These are phyloP conservation scores for Phytophthora europaea DNA, from an alignment of 352 stramenopile species.

Conservation along the genomic window DNA sequence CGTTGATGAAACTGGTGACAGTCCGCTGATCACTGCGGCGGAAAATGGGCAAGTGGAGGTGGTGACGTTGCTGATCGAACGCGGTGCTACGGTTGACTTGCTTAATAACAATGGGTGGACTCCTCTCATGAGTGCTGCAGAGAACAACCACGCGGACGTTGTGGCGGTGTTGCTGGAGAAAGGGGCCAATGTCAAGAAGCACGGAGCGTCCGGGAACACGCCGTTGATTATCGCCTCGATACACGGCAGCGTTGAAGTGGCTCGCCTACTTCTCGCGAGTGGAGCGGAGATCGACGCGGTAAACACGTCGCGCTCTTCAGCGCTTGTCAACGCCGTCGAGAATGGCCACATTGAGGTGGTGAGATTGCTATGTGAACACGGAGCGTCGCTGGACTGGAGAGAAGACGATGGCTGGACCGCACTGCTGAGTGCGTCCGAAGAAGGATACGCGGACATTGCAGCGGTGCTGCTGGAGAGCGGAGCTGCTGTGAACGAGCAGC, in stretches of 20 bases:
- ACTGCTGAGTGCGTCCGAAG: not conserved
- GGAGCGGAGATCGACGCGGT: not conserved
- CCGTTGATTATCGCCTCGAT: slow-evolving; percentile 3
- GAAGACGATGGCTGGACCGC: not conserved
- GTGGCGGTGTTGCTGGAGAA: slow-evolving; percentile 1
- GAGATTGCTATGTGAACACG: not conserved
- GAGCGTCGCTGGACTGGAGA: not conserved
- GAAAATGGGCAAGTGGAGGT: slow-evolving; percentile 2
- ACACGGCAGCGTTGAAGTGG: not conserved
- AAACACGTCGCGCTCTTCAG: not conserved
- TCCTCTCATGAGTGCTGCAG: not conserved
- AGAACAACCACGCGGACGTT: slow-evolving; percentile 7
- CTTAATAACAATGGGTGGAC: slow-evolving; percentile 3
- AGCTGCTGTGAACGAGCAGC: not conserved
- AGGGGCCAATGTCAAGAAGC: slow-evolving; percentile 16
- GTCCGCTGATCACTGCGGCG: slow-evolving; percentile 19
- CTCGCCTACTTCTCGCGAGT: not conserved
- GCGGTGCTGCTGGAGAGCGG: not conserved
- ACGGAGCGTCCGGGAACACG: not conserved
- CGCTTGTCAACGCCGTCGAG: not conserved
- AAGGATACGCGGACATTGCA: not conserved
- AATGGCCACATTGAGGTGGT: not conserved
- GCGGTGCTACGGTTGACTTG: slow-evolving; percentile 5
- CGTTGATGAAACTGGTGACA: slow-evolving; percentile 5
- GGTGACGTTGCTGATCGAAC: slow-evolving; percentile 13